Evolutionary conservation across 148 eudicot species (phyloP).

Genomic region (Amaranthus hypochondriacus): DNA sequence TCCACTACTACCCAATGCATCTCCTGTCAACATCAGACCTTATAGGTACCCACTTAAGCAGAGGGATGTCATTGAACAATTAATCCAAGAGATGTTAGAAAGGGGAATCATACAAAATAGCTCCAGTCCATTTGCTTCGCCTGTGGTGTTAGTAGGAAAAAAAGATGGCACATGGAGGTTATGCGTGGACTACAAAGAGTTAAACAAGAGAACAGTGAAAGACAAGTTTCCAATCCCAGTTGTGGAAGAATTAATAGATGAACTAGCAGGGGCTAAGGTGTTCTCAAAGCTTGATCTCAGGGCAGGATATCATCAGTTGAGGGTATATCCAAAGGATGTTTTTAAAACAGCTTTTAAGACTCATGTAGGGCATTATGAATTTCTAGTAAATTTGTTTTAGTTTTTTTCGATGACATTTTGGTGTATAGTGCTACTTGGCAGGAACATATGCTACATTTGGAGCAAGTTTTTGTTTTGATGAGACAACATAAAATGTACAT

Average conservation of each 20-base stretch:
- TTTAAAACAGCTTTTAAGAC: not conserved
- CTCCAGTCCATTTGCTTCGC: not conserved
- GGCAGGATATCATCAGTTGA: not conserved
- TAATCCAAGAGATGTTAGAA: not conserved
- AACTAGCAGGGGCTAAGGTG: not conserved
- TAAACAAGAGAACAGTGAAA: not conserved
- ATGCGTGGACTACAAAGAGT: not conserved
- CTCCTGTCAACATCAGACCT: not conserved
- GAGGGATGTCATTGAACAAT: not conserved
- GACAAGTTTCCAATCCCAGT: not conserved
- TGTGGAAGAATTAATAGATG: not conserved
- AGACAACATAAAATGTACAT: not conserved
- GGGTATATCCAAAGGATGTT: not conserved
- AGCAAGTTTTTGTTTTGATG: not conserved
- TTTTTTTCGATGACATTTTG: not conserved
- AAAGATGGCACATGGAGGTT: not conserved
- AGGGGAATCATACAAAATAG: not conserved
- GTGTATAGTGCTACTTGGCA: not conserved
- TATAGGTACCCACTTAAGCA: not conserved
- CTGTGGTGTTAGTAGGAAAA: not conserved
- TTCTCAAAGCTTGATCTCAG: not conserved
- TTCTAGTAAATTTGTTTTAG: not conserved
- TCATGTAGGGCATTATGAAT: not conserved
- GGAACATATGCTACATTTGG: not conserved
- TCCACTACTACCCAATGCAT: not conserved